Evolutionary conservation across 2,329 filamentous ascomycete species (phyloP), one percentile per base, ranked within the genome.

Genomic region (Zymoseptoria tritici): DNA sequence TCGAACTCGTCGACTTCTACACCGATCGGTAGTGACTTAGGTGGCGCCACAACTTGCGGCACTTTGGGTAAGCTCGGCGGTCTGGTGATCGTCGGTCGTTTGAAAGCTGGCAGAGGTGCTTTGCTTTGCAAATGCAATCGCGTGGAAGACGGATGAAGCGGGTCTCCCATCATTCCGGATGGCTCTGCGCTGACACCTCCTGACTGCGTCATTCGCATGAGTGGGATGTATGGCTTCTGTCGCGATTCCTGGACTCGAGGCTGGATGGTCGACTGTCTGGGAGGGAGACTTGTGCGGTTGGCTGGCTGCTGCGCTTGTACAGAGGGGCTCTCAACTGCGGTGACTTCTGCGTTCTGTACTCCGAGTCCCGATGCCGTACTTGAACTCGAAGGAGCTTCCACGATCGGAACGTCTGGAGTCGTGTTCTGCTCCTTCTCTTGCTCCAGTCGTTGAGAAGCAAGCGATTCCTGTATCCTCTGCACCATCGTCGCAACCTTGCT

Each of bases 401-500:
- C 57, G 24, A 60, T 52, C 50, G 59, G 59, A 7, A 61, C 19
- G 4, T 24, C 49, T 8, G 59, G 55, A 11, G 16, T 46, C 16
- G 36, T 46, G 36, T 61, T 62, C 20, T 57, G 57, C 4, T 63
- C 56, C 8, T 59, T 46, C 6, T 59, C 61, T 36, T 66, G 62
- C 42, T 65, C 69, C 7, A 70, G 58, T 51, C 63, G 67, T 56
- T 73, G 71, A 7, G 74, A 71, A 3, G 71, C 68, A 6, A 80
- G 72, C 46, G 76, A 75, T 56, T 79, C 76, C 60, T 77, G 75
- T 66, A 81, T 76, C 55, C 73, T 73, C 63, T 80, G 74, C 4
- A 81, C 71, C 65, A 75, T 71, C 7, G 67, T 63, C 56, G 71
- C 64, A 61, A 76, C 64, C 51, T 69, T 73, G 58, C 70, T 73